Evolutionary conservation across 805 yeast species (phyloP), one percentile per base, ranked within the genome.

Genomic region (Sugiyamaella boreocaroliniensis): DNA sequence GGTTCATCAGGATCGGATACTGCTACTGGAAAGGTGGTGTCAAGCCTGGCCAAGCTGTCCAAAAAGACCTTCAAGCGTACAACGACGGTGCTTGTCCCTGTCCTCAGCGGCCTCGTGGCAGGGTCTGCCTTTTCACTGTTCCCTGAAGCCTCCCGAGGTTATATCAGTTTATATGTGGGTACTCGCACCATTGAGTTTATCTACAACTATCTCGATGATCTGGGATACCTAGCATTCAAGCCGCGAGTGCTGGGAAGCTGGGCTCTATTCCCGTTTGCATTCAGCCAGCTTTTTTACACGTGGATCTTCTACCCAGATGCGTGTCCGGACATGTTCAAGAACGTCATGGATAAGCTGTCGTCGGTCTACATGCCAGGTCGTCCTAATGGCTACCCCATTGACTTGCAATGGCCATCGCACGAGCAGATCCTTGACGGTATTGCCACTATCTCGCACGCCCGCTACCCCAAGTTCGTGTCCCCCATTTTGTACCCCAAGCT

Each of bases 261-360:
- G 75, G 64, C 51, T 41, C 59, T 72, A 51, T 69, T 72, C 59
- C 76, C 76, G 3, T 51, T 69, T 15, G 71, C 76, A 15, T 61
- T 67, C 53, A 61, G 69, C 14, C 74, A 72, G 60, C 65, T 72
- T 48, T 64, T 72, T 51, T 61, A 69, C 55, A 54, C 69, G 5
- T 66, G 67, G 48, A 56, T 69, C 37, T 59, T 63, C 50, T 63
- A 68, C 48, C 70, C 68, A 4, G 73, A 69, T 37, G 57, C 61
- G 41, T 61, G 67, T 22, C 72, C 76, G 1, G 47, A 50, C 19
- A 57, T 60, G 40, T 68, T 72, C 59, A 57, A 53, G 22, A 51
- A 56, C 15, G 43, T 68, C 16, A 58, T 72, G 65, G 52, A 58
- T 22, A 45, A 50, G 40, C 57, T 69, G 43, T 58, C 68, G 19